These are phyloP conservation scores for Diaporthe sp. DNA, from an alignment of 2,329 filamentous ascomycete species.

Conservation along the genomic window DNA sequence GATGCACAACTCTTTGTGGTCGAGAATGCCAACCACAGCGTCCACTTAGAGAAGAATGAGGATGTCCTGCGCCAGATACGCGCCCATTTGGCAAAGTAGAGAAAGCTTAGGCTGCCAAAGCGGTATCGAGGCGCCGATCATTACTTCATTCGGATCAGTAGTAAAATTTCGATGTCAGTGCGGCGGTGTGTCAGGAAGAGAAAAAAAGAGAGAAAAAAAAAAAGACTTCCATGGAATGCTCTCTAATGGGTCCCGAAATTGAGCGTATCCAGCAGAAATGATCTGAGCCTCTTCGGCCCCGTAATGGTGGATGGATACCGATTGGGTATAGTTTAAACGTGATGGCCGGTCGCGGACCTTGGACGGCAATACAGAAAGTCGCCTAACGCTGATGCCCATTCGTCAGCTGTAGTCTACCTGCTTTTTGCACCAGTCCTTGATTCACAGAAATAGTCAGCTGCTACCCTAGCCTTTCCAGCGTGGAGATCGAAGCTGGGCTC, in stretches of 20 bases:
- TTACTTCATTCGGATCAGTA: not conserved
- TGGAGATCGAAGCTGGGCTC: not conserved
- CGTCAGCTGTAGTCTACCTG: not conserved
- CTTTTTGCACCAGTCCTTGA: not conserved
- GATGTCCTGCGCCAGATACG: constrained; percentile 42
- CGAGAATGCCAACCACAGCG: constrained; percentile 51
- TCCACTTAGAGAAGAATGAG: constrained; percentile 51
- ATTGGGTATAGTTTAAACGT: not conserved
- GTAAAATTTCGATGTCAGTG: not conserved
- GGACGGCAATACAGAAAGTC: not conserved
- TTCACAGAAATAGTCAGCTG: not conserved
- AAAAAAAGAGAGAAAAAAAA: too few species aligned
- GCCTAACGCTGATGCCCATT: not conserved
- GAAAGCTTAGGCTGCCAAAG: not conserved
- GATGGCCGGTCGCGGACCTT: constrained; percentile 2
- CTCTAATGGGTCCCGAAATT: not conserved
- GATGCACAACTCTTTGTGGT: constrained; percentile 47
- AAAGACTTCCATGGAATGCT: not conserved
- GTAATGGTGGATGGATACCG: not conserved
- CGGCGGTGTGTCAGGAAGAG: not conserved
- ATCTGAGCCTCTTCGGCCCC: not conserved
- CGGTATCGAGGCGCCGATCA: not conserved
- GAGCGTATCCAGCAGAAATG: not conserved
- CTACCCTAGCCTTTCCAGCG: not conserved
- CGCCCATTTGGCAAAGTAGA: not conserved